Conservation (phyloP, 495 filamentous ascomycete genomes). For the Neurospora sp. region DNA sequence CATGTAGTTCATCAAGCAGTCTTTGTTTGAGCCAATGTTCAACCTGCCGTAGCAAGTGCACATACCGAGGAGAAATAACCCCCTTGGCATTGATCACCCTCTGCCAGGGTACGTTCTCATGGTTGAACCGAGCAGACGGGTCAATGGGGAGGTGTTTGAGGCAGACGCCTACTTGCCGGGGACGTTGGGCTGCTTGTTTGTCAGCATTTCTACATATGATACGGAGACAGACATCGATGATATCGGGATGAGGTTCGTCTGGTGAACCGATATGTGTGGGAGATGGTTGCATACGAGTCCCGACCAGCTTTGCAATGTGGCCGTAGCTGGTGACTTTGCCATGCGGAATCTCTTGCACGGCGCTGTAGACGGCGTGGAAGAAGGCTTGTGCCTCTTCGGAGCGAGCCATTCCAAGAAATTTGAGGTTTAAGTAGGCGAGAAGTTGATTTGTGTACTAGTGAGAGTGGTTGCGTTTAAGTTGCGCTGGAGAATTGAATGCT, state of each 20-base stretch:
- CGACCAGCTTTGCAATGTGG: constrained; percentile 73
- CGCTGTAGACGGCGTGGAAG: constrained; percentile 72
- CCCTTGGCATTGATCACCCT: constrained; percentile 82
- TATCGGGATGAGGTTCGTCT: not conserved
- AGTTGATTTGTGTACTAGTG: not conserved
- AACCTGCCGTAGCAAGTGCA: not conserved
- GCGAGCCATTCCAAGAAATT: constrained; percentile 45
- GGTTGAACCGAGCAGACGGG: constrained; percentile 46
- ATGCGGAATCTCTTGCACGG: constrained; percentile 72
- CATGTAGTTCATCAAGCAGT: not conserved
- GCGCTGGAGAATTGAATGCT: not conserved
- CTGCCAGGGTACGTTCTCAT: constrained; percentile 85
- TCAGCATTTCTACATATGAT: not conserved
- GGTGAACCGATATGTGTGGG: not conserved
- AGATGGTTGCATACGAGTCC: constrained; percentile 56
- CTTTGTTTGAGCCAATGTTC: not conserved
- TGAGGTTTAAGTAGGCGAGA: not conserved
- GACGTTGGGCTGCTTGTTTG: constrained; percentile 44
- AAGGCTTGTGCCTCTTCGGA: constrained; percentile 78
- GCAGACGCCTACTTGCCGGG: constrained; percentile 77
- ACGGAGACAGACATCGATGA: not conserved
- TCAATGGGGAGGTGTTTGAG: constrained; percentile 68
- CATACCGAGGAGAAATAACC: constrained; percentile 69
- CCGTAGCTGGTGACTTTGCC: constrained; percentile 84
- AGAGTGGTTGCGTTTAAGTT: not conserved